Percentiles rank a stretch among this genome's conserved stretches.
Evolutionary conservation across 2,329 filamentous ascomycete genomes (phyloP).

Genomic region (Phialocephala sp.): DNA sequence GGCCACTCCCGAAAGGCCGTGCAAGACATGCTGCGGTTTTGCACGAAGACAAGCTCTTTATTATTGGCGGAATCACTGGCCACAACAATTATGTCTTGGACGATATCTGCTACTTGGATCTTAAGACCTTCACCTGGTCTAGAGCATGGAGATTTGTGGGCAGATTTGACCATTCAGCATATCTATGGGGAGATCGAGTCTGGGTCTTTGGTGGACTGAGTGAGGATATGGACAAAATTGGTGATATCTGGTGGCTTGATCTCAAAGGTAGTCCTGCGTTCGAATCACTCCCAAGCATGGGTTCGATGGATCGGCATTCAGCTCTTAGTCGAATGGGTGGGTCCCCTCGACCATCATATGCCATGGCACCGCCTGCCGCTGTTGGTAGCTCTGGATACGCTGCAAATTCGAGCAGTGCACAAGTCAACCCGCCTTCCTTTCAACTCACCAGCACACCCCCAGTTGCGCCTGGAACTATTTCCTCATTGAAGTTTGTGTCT

Average conservation of each 20-base stretch:
- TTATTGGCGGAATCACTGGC: conserved; percentile 93
- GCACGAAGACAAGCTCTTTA: conserved; percentile 95
- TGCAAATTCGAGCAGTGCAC: conserved; percentile 69
- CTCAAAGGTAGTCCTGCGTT: conserved; percentile 89
- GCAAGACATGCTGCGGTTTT: conserved; percentile 90
- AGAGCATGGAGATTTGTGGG: conserved; percentile 94
- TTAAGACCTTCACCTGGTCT: conserved; percentile 98
- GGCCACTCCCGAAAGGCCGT: conserved; percentile 84
- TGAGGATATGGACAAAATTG: conserved; percentile 95
- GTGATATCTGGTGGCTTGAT: conserved; percentile 97
- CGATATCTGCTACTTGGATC: conserved; percentile 94
- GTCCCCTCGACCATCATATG: conserved; percentile 59
- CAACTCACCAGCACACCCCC: conserved; percentile 77
- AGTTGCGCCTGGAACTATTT: conserved; percentile 86
- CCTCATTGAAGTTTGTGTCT: conserved; percentile 86
- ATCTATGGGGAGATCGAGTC: conserved; percentile 88
- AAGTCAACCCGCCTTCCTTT: conserved; percentile 70
- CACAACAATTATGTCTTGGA: conserved; percentile 91
- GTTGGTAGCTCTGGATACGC: conserved; percentile 69
- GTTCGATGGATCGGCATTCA: conserved; percentile 51
- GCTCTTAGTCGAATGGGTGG: conserved; percentile 45
- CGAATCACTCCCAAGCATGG: conserved; percentile 68
- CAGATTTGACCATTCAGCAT: conserved; percentile 93
- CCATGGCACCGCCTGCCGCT: conserved; percentile 54
- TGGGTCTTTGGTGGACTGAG: conserved; percentile 97